Evolutionary conservation across 495 filamentous ascomycete genomes (phyloP).

Genomic region (Aspergillus heteromorphus): DNA sequence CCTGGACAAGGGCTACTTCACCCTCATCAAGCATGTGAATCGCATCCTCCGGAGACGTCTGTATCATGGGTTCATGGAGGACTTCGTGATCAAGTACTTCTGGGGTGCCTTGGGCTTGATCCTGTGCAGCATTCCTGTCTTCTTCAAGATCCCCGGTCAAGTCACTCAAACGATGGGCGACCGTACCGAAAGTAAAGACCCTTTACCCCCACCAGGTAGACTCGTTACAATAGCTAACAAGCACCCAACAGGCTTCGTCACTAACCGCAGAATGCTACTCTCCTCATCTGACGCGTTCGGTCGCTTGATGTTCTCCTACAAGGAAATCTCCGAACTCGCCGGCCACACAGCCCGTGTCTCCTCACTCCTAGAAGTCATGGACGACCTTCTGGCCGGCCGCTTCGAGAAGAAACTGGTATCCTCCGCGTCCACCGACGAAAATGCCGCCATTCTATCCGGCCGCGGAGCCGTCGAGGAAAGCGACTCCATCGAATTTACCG

Average conservation of each 20-base stretch:
- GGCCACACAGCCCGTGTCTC: constrained; percentile 91
- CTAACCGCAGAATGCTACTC: constrained; percentile 84
- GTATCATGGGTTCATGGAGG: constrained; percentile 97
- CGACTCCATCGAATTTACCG: constrained; percentile 74
- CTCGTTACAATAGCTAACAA: background rate
- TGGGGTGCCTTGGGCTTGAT: constrained; percentile 92
- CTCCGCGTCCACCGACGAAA: constrained; percentile 69
- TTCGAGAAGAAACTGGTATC: constrained; percentile 97
- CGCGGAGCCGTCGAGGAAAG: constrained; percentile 75
- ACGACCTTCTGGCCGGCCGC: constrained; percentile 78
- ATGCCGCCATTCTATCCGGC: constrained; percentile 71
- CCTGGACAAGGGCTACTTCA: constrained; percentile 97
- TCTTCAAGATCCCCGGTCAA: constrained; percentile 83
- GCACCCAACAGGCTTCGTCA: constrained; percentile 64
- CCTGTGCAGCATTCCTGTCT: constrained; percentile 94
- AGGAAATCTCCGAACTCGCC: constrained; percentile 92
- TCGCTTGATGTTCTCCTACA: constrained; percentile 96
- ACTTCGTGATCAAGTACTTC: constrained; percentile 98
- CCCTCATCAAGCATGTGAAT: constrained; percentile 97
- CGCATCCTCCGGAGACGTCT: constrained; percentile 83
- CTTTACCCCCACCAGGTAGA: background rate
- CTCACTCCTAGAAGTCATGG: constrained; percentile 85
- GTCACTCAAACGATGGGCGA: constrained; percentile 75
- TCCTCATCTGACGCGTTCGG: constrained; percentile 94
- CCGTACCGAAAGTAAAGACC: constrained; percentile 70